Percentiles rank a stretch among this genome's conserved stretches.
Conservation (phyloP, 75 land plant genomes). For the Chamaecyparis obtusa region DNA sequence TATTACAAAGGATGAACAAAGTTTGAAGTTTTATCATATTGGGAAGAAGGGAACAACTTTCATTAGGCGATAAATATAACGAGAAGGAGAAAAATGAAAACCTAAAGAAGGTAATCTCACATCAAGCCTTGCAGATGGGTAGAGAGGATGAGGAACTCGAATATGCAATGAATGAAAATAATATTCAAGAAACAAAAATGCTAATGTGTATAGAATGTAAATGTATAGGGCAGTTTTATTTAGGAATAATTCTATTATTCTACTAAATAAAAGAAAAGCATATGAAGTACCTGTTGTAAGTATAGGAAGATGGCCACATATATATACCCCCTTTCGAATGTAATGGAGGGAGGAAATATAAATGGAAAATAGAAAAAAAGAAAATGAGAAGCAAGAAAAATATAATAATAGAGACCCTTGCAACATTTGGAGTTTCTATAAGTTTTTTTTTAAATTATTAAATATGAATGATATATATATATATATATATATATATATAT, state of each 20-base stretch:
- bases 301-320: slow-evolving; percentile 70
- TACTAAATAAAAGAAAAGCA: neutral
- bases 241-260: neutral
- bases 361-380: no score
- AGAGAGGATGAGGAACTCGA: slow-evolving; percentile 63
- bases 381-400: no score
- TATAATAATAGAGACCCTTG: no score
- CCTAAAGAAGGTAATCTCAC: slow-evolving; percentile 78
- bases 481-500: no score
- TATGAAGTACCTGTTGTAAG: slow-evolving; percentile 77
- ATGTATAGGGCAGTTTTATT: neutral
- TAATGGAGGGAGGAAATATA: no score
- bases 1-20: slow-evolving; percentile 65
- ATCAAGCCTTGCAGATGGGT: slow-evolving; percentile 84
- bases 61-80: slow-evolving; percentile 97
- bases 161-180: slow-evolving; percentile 46
- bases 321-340: no score
- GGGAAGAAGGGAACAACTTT: slow-evolving; percentile 71
- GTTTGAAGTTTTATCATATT: slow-evolving; percentile 33
- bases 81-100: slow-evolving; percentile 96
- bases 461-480: no score
- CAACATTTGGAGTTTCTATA: no score
- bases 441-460: no score
- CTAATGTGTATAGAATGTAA: neutral
- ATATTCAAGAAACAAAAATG: neutral